A percentile compares a stretch with the other conserved stretches of the same genome.
These are phyloP conservation scores for Crithidia brevicula DNA, from an alignment of 208 protist genomes.

Conservation along the genomic window DNA sequence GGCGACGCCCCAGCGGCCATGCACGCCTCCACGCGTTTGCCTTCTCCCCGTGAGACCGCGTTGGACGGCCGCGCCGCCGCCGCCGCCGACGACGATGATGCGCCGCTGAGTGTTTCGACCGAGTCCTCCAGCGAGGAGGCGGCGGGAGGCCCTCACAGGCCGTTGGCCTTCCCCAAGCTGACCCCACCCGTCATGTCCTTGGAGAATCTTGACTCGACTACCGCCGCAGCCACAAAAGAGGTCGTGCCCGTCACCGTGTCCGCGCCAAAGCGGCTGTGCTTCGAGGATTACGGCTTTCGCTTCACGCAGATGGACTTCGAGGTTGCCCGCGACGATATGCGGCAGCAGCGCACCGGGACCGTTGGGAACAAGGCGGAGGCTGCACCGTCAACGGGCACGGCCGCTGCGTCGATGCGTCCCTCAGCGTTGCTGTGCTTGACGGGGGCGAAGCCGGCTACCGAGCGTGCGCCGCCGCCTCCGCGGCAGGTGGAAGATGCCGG, in stretches of 20 bases:
- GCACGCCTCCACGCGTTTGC: conserved; percentile 9
- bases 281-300: conserved; percentile 15
- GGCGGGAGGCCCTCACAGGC: neutral
- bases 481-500: conserved; percentile 18
- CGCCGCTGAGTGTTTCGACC: neutral
- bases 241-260: neutral
- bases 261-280: conserved; percentile 12
- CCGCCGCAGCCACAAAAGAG: neutral
- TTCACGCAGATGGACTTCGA: conserved; percentile 24
- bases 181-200: neutral
- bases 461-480: conserved; percentile 7
- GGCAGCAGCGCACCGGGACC: neutral
- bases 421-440: neutral
- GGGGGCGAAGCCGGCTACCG: neutral
- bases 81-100: neutral
- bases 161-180: conserved; percentile 17
- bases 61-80: neutral
- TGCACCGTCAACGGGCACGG: neutral
- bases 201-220: neutral
- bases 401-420: neutral
- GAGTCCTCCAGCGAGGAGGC: conserved; percentile 1
- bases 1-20: neutral
- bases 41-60: neutral
- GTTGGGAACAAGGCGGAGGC: neutral
- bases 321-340: conserved; percentile 9